A percentile compares a stretch with the other conserved stretches of the same genome.
phyloP scores from a whole-genome alignment of 2,329 filamentous ascomycete species.

The Colletotrichum zoysiae region DNA sequence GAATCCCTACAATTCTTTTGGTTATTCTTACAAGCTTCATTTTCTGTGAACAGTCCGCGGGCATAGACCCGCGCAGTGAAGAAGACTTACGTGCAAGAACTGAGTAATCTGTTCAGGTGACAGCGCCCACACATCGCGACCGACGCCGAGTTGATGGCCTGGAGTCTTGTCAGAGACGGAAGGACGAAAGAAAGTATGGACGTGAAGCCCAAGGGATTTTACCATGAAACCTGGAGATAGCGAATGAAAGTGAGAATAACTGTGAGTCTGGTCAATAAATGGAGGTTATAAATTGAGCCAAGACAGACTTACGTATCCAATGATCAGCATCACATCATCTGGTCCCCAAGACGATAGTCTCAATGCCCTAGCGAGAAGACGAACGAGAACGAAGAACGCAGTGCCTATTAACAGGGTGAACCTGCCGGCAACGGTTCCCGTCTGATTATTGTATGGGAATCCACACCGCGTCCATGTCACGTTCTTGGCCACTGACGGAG shows the following conservation, averaged over 20 bases:
- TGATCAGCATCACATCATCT: constrained; percentile 21
- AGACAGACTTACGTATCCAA: constrained; percentile 25
- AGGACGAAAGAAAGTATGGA: neutral
- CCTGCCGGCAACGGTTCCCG: neutral
- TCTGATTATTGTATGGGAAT: constrained; percentile 14
- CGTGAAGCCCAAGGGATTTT: neutral
- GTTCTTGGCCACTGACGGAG: constrained; percentile 25
- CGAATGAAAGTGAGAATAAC: constrained; percentile 22
- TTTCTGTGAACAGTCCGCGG: neutral
- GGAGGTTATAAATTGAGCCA: no score
- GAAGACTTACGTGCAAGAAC: constrained; percentile 12
- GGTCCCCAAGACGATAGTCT: constrained; percentile 30
- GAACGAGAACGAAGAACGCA: constrained; percentile 18
- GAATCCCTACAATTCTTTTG: neutral
- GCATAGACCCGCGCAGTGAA: fast-evolving
- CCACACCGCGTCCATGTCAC: constrained; percentile 27
- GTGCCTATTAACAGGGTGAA: constrained; percentile 11
- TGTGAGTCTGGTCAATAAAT: neutral
- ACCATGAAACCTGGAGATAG: constrained; percentile 30
- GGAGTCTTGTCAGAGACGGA: neutral
- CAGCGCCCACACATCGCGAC: constrained; percentile 22
- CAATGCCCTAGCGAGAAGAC: constrained; percentile 16
- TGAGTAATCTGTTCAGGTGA: constrained; percentile 9
- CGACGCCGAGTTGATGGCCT: constrained; percentile 30
- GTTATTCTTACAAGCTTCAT: neutral